A percentile compares a stretch with the other conserved stretches of the same genome.
These are phyloP conservation scores for Pleurotus citrinopileatus DNA, from an alignment of 768 basidiomycete genomes.

Conservation along the genomic window DNA sequence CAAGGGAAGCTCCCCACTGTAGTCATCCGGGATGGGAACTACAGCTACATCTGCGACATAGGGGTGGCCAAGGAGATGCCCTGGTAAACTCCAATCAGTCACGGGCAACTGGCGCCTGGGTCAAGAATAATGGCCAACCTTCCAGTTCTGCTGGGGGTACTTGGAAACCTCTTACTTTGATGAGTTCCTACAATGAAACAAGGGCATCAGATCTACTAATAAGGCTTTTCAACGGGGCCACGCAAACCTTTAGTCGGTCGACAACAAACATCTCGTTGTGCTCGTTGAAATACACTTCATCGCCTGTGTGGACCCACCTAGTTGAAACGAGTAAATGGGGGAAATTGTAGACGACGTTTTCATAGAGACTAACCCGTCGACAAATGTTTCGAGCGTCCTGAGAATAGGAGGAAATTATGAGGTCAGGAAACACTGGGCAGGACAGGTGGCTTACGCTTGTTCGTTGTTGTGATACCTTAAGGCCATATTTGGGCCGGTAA, in stretches of 20 bases:
- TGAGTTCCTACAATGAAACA: constrained; percentile 33
- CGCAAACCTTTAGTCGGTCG: constrained; percentile 43
- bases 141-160: constrained; percentile 28
- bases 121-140: constrained; percentile 16
- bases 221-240: too few relatives aligned
- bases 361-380: neutral
- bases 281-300: constrained; percentile 46
- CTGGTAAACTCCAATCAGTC: constrained; percentile 18
- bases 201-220: neutral
- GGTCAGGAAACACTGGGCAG: constrained; percentile 12
- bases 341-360: neutral
- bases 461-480: constrained; percentile 18
- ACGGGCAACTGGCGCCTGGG: constrained; percentile 9
- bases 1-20: constrained; percentile 68
- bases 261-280: constrained; percentile 45
- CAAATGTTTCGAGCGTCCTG: constrained; percentile 4
- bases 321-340: constrained; percentile 10
- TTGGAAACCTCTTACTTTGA: constrained; percentile 40
- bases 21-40: constrained; percentile 65
- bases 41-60: constrained; percentile 65
- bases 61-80: constrained; percentile 53
- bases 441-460: constrained; percentile 15
- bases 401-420: constrained; percentile 19
- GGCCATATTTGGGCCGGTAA: constrained; percentile 21
- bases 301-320: constrained; percentile 41